Evolutionary conservation across 768 basidiomycete species (phyloP), one percentile per base, ranked within the genome.

Genomic region (Panaeolus cyanescens): DNA sequence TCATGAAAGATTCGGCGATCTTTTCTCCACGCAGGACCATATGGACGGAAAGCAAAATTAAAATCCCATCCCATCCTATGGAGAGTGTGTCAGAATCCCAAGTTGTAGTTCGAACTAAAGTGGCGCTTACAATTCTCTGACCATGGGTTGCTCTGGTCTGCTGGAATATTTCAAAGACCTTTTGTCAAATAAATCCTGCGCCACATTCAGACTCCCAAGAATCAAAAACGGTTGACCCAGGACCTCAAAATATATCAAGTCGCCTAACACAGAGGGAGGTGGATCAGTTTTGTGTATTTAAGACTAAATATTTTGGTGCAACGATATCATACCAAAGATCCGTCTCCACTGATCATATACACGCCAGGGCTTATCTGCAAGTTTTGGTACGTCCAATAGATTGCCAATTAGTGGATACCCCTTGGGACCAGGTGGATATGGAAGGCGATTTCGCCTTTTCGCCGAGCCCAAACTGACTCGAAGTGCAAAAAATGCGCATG

Each of bases 351-450:
- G 65, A 10, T 75, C 65, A 58, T 79, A 82, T 5, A 68, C 68
- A 59, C 70, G 62, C 77, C 78, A 32, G 70, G 62, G 25, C 63
- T 59, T 3, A 62, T 56, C n/a, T 74, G 72, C 37, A 78, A 63
- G 45, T 9, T 17, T 19, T 7, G 37, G 37, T 19, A 85, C 68
- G 63, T 85, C 79, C 40, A 76, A 71, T 28, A 88, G 63, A 68
- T 86, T 85, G 9, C 85, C 86, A 34, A 86, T 69, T 20, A 87
- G 59, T 30, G 84, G 85, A 20, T 79, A 72, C 4, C 79, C 78
- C 53, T 68, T 79, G 1, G 86, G 86, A 12, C 86, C 86, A 31
- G 86, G 86, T 15, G 86, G 86, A 12, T 77, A 74, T 0, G 77
- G 80, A 34, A 77, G 72, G 4, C 65, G 34, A 32, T 45, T 17